Percentiles rank a stretch among this genome's conserved stretches.
These are phyloP conservation scores for Gliomastix tumulicola DNA, from an alignment of 2,329 filamentous ascomycete genomes.

Conservation along the genomic window DNA sequence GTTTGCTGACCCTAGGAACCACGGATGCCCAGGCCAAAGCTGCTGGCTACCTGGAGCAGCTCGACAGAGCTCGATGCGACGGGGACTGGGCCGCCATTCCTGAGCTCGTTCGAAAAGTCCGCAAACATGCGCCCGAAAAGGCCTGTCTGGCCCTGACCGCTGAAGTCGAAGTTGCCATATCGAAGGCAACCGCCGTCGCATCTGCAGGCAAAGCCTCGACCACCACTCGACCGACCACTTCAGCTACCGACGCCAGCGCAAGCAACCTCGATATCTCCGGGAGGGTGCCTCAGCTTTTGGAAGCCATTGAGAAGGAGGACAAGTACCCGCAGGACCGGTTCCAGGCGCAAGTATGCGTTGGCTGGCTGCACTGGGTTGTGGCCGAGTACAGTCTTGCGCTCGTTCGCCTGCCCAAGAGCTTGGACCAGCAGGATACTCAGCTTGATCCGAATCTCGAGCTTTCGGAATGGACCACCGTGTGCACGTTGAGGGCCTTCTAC, in stretches of 20 bases:
- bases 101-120: constrained; percentile 86
- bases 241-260: constrained; percentile 23
- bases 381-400: constrained; percentile 60
- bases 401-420: constrained; percentile 54
- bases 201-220: constrained; percentile 7
- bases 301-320: constrained; percentile 52
- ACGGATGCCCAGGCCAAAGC: constrained; percentile 79
- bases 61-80: constrained; percentile 83
- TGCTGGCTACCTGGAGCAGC: constrained; percentile 69
- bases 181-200: constrained; percentile 32
- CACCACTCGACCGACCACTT: constrained; percentile 30
- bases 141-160: constrained; percentile 68
- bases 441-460: constrained; percentile 45
- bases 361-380: constrained; percentile 76
- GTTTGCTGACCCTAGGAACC: too few relatives aligned
- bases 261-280: constrained; percentile 32
- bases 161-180: constrained; percentile 60
- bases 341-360: constrained; percentile 76
- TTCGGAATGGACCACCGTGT: constrained; percentile 75
- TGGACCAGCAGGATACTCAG: constrained; percentile 46
- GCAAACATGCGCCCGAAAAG: constrained; percentile 83
- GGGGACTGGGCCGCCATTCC: constrained; percentile 81
- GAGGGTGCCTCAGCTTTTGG: constrained; percentile 42
- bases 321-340: constrained; percentile 52
- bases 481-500: constrained; percentile 71